Percentiles rank a stretch among this genome's conserved stretches.
These are phyloP conservation scores for Bothriochloa decipiens DNA, from an alignment of 176 grass and related monocot species.

Conservation along the genomic window DNA sequence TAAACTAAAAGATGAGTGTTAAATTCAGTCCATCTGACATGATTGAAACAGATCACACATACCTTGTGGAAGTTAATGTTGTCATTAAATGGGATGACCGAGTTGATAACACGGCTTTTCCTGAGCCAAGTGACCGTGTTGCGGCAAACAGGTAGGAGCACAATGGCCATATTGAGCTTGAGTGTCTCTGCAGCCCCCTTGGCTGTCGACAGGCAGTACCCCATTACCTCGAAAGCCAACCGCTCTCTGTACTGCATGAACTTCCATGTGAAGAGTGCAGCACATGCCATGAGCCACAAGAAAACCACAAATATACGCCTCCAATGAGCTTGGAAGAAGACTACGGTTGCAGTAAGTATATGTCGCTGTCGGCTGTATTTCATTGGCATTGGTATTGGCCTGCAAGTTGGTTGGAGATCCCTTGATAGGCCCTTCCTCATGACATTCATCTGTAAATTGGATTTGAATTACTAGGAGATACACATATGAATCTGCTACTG, in stretches of 20 bases:
- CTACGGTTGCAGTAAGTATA: background rate
- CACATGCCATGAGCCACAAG: constrained; percentile 59
- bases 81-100: constrained; percentile 62
- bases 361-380: background rate
- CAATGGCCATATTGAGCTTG: constrained; percentile 77
- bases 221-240: constrained; percentile 65
- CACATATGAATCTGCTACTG: background rate
- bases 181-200: constrained; percentile 64
- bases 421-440: background rate
- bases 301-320: constrained; percentile 49
- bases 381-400: too few species aligned
- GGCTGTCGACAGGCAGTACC: constrained; percentile 66
- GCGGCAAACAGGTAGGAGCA: constrained; percentile 64
- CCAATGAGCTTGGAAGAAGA: constrained; percentile 62
- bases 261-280: constrained; percentile 69
- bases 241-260: constrained; percentile 64
- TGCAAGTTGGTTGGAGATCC: constrained; percentile 16
- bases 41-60: background rate
- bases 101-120: constrained; percentile 46
- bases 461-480: constrained; percentile 15
- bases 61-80: constrained; percentile 83
- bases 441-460: constrained; percentile 17
- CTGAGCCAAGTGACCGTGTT: constrained; percentile 72
- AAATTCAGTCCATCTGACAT: constrained; percentile 9
- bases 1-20: constrained; percentile 46